Evolutionary conservation across 495 filamentous ascomycete species (phyloP).

Genomic region (Ascobolus immersus): DNA sequence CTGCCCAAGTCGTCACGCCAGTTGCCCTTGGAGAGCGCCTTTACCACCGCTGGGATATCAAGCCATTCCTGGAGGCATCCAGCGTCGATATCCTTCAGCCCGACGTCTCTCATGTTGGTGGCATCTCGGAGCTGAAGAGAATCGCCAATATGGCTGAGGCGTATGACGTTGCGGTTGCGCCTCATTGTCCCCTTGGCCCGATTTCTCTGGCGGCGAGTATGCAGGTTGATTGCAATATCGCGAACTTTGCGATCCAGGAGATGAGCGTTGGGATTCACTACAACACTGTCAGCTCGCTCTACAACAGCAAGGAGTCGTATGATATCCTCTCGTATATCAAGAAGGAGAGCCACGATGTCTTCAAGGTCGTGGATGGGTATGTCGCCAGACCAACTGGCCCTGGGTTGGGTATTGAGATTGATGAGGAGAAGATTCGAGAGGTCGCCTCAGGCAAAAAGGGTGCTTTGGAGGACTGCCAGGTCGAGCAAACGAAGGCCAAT

Average conservation of each 20-base stretch:
- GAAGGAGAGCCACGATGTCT: conserved; percentile 27
- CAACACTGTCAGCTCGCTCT: conserved; percentile 30
- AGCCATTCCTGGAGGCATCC: conserved; percentile 37
- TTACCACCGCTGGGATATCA: conserved; percentile 44
- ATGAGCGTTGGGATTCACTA: conserved; percentile 57
- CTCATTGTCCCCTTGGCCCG: conserved; percentile 48
- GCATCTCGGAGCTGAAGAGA: conserved; percentile 40
- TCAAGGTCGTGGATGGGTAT: conserved; percentile 34
- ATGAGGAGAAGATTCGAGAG: conserved; percentile 45
- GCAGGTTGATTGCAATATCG: conserved; percentile 32
- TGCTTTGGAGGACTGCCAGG: too few relatives aligned
- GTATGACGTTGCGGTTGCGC: conserved; percentile 45
- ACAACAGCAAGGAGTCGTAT: conserved; percentile 21
- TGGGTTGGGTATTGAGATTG: conserved; percentile 45
- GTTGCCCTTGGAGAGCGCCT: conserved; percentile 50
- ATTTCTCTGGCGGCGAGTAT: conserved; percentile 46
- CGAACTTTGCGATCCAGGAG: conserved; percentile 53
- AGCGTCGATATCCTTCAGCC: conserved; percentile 48
- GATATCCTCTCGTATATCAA: conserved; percentile 40
- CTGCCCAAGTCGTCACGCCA: conserved; percentile 31
- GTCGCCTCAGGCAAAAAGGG: too few relatives aligned
- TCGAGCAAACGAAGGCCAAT: conserved; percentile 23
- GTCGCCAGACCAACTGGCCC: conserved; percentile 32
- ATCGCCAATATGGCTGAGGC: conserved; percentile 47
- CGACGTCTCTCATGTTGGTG: conserved; percentile 48